Evolutionary conservation across 2,329 filamentous ascomycete genomes (phyloP), one percentile per base, ranked within the genome.

Genomic region (Aquanectria penicillioides): DNA sequence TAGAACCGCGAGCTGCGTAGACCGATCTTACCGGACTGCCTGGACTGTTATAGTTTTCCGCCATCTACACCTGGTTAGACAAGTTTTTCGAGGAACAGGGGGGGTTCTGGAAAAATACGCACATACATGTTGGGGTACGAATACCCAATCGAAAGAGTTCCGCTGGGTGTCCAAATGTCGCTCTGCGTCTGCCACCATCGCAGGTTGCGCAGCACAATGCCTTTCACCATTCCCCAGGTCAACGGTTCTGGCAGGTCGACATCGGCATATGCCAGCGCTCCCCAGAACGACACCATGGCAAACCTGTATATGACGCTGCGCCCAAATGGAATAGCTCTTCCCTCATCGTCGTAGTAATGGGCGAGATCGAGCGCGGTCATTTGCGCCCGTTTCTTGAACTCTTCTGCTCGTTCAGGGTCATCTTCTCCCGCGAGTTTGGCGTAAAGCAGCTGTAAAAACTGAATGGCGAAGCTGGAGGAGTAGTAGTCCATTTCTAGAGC

Each of bases 201-300:
- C 33, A 94, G 77, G 69, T 94, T 89, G 12, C 91, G 83, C 54
- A 94, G 75, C 33, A 93, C 82, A 12, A 94, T 83, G 2, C 91
- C 91, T 74, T 92, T 93, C 13, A 93, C 88, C 67, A 91, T 89
- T 3, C 91, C 91, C 90, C 90, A 93, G 3, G 87, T 90, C 50
- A 94, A 77, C 0, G 91, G 90, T 7, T 81, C 81, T 0, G 90
- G 90, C 5, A 93, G 81, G 50, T 92, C 89, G 47, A 93, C 87
- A 64, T 88, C 88, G 4, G 90, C 90, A 68, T 92, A 93, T 1
- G 89, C 91, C 23, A 93, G 76, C 0, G 90, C 89, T 11, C 89
- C 88, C 91, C 91, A 94, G 77, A 94, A 94, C 0, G 87, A 90
- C n/a, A 89, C 88, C 87, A 93, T 93, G 44, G 90, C 91, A 73